Conservation (phyloP, 1,284 basidiomycete genomes). For the Rhodofomes roseus region DNA sequence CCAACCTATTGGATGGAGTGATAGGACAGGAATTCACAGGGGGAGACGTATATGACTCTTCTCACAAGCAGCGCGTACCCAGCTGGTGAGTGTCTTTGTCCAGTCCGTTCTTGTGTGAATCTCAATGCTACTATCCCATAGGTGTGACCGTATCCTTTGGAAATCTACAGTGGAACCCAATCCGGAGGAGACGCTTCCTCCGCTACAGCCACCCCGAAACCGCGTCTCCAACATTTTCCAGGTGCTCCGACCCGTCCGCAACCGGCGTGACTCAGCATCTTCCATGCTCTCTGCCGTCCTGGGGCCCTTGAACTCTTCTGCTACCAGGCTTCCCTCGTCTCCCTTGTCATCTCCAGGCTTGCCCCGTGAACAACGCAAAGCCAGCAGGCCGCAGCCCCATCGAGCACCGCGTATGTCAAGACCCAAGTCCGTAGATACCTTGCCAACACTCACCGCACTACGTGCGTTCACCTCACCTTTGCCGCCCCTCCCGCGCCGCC, state of each 20-base stretch:
- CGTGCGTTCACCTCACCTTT: not conserved
- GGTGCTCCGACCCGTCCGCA: not conserved
- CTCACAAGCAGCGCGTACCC: constrained; percentile 75
- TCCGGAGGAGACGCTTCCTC: constrained; percentile 33
- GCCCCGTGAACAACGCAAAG: constrained; percentile 10
- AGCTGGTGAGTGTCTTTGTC: constrained; percentile 54
- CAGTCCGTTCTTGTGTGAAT: no score
- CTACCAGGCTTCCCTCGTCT: not conserved
- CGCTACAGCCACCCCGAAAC: constrained; percentile 32
- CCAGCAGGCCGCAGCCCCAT: constrained; percentile 23
- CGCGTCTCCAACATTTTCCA: constrained; percentile 45
- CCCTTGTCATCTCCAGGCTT: not conserved
- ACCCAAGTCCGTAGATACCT: not conserved
- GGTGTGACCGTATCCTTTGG: constrained; percentile 80
- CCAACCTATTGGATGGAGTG: constrained; percentile 29
- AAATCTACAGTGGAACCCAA: constrained; percentile 60
- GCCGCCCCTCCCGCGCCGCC: not conserved
- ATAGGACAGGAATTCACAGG: constrained; percentile 33
- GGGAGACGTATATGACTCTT: constrained; percentile 72
- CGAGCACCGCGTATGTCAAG: not conserved
- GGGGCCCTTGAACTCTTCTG: constrained; percentile 40
- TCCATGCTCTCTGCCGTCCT: constrained; percentile 51
- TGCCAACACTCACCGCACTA: not conserved
- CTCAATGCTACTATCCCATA: constrained; percentile 20
- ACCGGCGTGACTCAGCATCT: not conserved